Percentiles rank a stretch among this genome's conserved stretches.
These are phyloP conservation scores for Solanum tacnaense DNA, from an alignment of 257 asterid species.

Conservation along the genomic window DNA sequence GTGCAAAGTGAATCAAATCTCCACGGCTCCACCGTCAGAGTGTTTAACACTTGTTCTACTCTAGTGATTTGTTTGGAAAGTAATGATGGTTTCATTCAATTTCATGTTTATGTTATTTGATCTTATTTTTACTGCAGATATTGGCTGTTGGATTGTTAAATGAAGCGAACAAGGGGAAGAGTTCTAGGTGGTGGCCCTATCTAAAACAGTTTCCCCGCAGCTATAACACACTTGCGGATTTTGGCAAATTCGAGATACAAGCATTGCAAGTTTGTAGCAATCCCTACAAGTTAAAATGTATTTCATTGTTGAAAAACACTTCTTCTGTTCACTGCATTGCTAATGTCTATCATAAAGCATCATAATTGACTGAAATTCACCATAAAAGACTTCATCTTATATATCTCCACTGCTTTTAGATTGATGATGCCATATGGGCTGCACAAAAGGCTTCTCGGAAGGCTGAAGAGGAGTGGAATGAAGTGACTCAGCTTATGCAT, in stretches of 20 bases:
- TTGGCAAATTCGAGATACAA: conserved; percentile 54
- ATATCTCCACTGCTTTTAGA: conserved; percentile 34
- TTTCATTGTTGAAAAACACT: background rate
- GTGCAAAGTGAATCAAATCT: background rate
- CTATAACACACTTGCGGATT: conserved; percentile 57
- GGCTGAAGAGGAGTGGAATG: conserved; percentile 62
- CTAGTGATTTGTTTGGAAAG: background rate
- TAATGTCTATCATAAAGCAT: background rate
- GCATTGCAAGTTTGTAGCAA: conserved; percentile 66
- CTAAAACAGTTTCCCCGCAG: conserved; percentile 71
- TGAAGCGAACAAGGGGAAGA: conserved; percentile 69
- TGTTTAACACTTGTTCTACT: background rate
- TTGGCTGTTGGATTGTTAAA: conserved; percentile 59
- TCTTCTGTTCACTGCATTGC: background rate
- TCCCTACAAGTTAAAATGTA: background rate
- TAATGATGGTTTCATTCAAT: background rate
- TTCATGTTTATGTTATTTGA: background rate
- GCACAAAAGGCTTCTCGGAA: conserved; percentile 62
- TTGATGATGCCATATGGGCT: conserved; percentile 81
- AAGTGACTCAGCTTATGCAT: conserved; percentile 33
- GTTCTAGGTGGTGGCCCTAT: conserved; percentile 76
- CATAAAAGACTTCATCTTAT: conserved; percentile 9
- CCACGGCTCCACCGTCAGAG: background rate
- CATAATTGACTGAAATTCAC: background rate
- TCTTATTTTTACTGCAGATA: conserved; percentile 33